phyloP scores from a whole-genome alignment of 345 rosid genomes.

The Populus deltoides region DNA sequence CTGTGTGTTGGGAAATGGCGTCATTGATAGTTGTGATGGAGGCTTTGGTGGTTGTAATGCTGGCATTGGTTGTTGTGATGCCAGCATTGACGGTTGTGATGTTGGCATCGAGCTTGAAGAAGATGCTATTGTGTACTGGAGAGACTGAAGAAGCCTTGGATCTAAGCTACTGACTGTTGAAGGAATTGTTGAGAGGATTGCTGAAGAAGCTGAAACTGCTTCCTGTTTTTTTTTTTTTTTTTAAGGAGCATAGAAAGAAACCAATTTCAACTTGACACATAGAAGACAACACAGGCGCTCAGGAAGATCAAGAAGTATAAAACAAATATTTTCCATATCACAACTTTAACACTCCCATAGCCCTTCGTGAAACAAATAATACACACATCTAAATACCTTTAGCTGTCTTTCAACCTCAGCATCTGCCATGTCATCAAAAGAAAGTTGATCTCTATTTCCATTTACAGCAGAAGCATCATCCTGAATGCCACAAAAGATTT shows the following conservation, averaged over 20 bases:
- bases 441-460: constrained; percentile 68
- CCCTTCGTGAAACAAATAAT: background rate
- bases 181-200: constrained; percentile 47
- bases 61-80: constrained; percentile 44
- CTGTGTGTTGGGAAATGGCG: constrained; percentile 52
- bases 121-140: constrained; percentile 56
- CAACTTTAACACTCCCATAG: constrained; percentile 3
- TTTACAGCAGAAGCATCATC: constrained; percentile 63
- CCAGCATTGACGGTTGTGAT: constrained; percentile 10
- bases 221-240: constrained; percentile 43
- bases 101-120: constrained; percentile 58
- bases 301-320: background rate
- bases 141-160: constrained; percentile 56
- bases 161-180: constrained; percentile 54
- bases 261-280: background rate
- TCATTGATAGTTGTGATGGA: constrained; percentile 45
- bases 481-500: constrained; percentile 41
- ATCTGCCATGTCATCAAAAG: constrained; percentile 84
- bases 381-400: constrained; percentile 46
- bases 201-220: constrained; percentile 63
- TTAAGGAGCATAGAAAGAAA: constrained; percentile 1
- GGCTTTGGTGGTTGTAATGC: constrained; percentile 50
- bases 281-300: background rate
- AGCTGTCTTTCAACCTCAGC: constrained; percentile 80
- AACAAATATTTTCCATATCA: background rate